Percentiles rank a stretch among this genome's conserved stretches.
These are phyloP conservation scores for Ettlia oleoabundans DNA, from an alignment of 139 green algal species.

Conservation along the genomic window DNA sequence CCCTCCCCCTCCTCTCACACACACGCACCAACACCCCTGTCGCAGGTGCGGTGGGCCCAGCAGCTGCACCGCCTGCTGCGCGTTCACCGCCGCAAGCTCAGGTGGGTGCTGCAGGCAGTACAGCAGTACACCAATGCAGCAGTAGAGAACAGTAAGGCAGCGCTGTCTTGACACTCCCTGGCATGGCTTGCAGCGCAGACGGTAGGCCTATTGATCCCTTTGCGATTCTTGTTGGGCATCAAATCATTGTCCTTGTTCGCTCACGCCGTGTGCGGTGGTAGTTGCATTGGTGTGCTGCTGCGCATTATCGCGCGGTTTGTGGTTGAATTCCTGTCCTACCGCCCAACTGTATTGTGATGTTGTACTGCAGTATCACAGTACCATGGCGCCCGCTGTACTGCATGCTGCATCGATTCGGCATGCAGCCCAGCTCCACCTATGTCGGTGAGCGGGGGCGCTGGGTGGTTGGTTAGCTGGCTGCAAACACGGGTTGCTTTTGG, in stretches of 20 bases:
- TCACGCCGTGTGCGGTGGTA: too few species aligned
- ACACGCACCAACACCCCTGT: too few species aligned
- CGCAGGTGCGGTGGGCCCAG: slow-evolving; percentile 56
- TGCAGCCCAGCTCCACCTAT: slow-evolving; percentile 24
- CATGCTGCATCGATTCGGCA: slow-evolving; percentile 37
- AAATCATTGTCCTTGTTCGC: too few species aligned
- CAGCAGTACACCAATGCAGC: not conserved
- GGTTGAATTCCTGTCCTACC: not conserved
- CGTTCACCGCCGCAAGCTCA: slow-evolving; percentile 50
- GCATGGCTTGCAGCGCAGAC: too few species aligned
- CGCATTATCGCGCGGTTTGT: not conserved
- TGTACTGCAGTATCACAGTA: slow-evolving; percentile 52
- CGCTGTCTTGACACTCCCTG: not conserved
- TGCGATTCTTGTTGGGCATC: too few species aligned
- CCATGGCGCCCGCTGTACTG: slow-evolving; percentile 68
- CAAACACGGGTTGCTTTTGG: not conserved
- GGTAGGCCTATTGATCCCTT: too few species aligned
- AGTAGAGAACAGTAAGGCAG: not conserved
- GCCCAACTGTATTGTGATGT: too few species aligned
- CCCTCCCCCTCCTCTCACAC: not conserved
- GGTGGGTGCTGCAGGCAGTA: not conserved
- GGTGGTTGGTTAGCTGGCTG: not conserved
- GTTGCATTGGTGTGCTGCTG: not conserved
- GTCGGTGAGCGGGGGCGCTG: slow-evolving; percentile 17
- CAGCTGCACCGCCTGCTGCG: slow-evolving; percentile 57